Evolutionary conservation across 176 grass and related monocot species (phyloP).

Genomic region (Phragmites australis): DNA sequence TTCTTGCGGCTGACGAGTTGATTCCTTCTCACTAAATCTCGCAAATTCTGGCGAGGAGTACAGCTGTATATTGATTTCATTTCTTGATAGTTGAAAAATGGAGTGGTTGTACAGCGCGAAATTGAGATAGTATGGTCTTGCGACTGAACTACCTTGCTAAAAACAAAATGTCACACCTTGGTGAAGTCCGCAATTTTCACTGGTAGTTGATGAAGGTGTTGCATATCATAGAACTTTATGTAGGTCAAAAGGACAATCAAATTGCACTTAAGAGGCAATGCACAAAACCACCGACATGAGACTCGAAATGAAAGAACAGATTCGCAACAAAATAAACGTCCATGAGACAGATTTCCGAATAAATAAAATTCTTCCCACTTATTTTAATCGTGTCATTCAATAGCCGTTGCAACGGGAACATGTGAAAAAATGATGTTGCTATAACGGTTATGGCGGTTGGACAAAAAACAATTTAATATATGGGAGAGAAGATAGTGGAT

Average conservation of each 20-base stretch:
- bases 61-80: constrained; percentile 11
- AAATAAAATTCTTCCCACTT: too few species aligned
- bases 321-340: neutral
- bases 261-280: neutral
- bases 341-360: neutral
- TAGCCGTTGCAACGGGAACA: too few species aligned
- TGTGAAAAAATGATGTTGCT: too few species aligned
- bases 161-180: neutral
- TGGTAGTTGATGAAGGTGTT: neutral
- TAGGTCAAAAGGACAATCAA: neutral
- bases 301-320: neutral
- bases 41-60: neutral
- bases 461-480: too few species aligned
- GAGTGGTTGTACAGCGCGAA: neutral
- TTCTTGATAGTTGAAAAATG: neutral
- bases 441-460: too few species aligned
- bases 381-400: too few species aligned
- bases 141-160: neutral
- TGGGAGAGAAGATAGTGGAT: too few species aligned
- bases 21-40: constrained; percentile 15
- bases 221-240: neutral
- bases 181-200: too few species aligned
- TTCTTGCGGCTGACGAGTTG: neutral
- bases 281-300: neutral
- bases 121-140: neutral